These are phyloP conservation scores for Cordyceps fumosorosea DNA, from an alignment of 2,329 filamentous ascomycete species.

Conservation along the genomic window DNA sequence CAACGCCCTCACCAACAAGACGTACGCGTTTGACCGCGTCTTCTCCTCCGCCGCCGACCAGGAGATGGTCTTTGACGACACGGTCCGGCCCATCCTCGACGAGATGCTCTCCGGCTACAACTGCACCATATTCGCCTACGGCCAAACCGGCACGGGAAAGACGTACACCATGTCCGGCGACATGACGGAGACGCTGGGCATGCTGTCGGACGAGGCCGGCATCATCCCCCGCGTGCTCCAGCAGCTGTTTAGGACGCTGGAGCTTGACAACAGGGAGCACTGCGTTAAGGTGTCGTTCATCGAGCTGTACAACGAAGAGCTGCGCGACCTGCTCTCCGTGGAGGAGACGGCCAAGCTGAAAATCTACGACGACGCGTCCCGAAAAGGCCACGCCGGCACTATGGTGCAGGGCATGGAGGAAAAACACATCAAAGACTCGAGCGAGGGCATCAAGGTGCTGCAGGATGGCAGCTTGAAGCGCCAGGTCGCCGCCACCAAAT, in stretches of 20 bases:
- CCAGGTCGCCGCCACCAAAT: constrained; percentile 99
- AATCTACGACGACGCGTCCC: constrained; percentile 86
- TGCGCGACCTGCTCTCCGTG: constrained; percentile 76
- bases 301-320: constrained; percentile 95
- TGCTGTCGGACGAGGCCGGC: constrained; percentile 84
- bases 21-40: constrained; percentile 94
- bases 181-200: constrained; percentile 79
- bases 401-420: constrained; percentile 98
- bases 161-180: constrained; percentile 99
- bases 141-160: constrained; percentile 95
- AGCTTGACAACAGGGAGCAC: constrained; percentile 70
- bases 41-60: constrained; percentile 95
- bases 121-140: constrained; percentile 98
- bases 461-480: constrained; percentile 86
- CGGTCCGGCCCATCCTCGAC: constrained; percentile 85
- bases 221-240: constrained; percentile 92
- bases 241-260: constrained; percentile 78
- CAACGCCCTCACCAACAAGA: constrained; percentile 88
- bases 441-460: constrained; percentile 80
- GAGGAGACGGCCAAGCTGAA: constrained; percentile 86
- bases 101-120: constrained; percentile 97
- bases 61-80: constrained; percentile 88
- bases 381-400: constrained; percentile 77
- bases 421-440: constrained; percentile 78
- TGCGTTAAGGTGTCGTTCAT: constrained; percentile 98